These are phyloP conservation scores for Medicago ruthenica DNA, from an alignment of 306 rosid species.

Conservation along the genomic window DNA sequence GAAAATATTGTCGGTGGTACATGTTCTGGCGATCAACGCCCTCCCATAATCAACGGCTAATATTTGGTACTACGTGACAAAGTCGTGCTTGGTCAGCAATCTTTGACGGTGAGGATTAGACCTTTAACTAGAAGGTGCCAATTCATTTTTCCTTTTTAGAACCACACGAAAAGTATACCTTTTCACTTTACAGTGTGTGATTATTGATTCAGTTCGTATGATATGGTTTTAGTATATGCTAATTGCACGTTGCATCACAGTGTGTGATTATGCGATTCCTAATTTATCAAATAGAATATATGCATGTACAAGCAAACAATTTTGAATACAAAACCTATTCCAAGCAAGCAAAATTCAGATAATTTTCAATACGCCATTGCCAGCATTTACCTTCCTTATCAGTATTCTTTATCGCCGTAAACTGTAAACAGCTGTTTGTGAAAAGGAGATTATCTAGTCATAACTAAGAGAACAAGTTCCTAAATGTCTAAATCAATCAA, in stretches of 20 bases:
- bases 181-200: slow-evolving; percentile 42
- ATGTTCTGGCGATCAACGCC: neutral
- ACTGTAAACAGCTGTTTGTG: neutral
- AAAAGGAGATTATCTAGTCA: neutral
- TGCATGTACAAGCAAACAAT: too few species aligned
- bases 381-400: neutral
- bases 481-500: too few species aligned
- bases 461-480: neutral
- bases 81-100: too few species aligned
- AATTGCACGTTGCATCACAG: neutral
- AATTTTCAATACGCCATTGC: neutral
- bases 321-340: too few species aligned
- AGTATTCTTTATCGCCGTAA: neutral
- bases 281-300: too few species aligned
- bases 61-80: too few species aligned
- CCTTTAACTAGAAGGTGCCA: slow-evolving; percentile 23
- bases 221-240: neutral
- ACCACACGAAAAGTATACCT: neutral
- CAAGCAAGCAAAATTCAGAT: too few species aligned
- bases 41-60: too few species aligned
- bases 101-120: slow-evolving; percentile 14
- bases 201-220: neutral
- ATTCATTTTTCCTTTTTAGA: slow-evolving; percentile 1
- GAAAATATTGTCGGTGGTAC: slow-evolving; percentile 56
- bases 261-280: slow-evolving; percentile 31